Conservation (phyloP, 2,329 filamentous ascomycete species). For the Hypoxylon sp. region DNA sequence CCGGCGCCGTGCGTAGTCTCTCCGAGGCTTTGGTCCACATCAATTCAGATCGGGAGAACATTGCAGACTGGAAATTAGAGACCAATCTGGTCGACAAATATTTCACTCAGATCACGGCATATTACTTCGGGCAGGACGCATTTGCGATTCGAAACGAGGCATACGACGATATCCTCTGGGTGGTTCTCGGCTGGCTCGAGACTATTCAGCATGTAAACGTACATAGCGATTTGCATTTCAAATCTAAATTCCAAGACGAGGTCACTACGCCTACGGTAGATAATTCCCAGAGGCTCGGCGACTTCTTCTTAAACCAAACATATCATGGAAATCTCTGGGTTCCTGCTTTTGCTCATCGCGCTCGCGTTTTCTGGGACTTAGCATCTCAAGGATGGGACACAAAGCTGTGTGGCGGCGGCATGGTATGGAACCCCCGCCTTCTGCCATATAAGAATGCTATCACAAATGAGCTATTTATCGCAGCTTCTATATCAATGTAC, state of each 20-base stretch:
- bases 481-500: slow-evolving; percentile 91
- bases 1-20: slow-evolving; percentile 79
- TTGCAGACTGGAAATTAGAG: slow-evolving; percentile 64
- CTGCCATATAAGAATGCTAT: slow-evolving; percentile 95
- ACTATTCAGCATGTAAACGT: slow-evolving; percentile 80
- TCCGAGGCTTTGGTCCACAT: slow-evolving; percentile 68
- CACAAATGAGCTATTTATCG: slow-evolving; percentile 91
- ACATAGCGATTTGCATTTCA: slow-evolving; percentile 77
- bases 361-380: slow-evolving; percentile 87
- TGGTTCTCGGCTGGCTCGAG: slow-evolving; percentile 92
- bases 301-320: slow-evolving; percentile 59
- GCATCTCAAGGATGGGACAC: slow-evolving; percentile 86
- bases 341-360: slow-evolving; percentile 83
- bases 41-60: slow-evolving; percentile 52
- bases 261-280: slow-evolving; percentile 43
- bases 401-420: slow-evolving; percentile 84
- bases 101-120: slow-evolving; percentile 81
- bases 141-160: slow-evolving; percentile 81
- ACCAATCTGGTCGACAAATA: slow-evolving; percentile 88
- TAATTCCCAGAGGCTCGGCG: slow-evolving; percentile 42
- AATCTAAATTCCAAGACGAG: slow-evolving; percentile 33
- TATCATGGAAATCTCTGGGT: slow-evolving; percentile 87
- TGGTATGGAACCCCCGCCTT: slow-evolving; percentile 89
- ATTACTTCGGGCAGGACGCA: slow-evolving; percentile 89
- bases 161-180: slow-evolving; percentile 96